Base-by-base conservation (phyloP, 306 rosid genomes). In the Crotalaria pallida region DNA sequence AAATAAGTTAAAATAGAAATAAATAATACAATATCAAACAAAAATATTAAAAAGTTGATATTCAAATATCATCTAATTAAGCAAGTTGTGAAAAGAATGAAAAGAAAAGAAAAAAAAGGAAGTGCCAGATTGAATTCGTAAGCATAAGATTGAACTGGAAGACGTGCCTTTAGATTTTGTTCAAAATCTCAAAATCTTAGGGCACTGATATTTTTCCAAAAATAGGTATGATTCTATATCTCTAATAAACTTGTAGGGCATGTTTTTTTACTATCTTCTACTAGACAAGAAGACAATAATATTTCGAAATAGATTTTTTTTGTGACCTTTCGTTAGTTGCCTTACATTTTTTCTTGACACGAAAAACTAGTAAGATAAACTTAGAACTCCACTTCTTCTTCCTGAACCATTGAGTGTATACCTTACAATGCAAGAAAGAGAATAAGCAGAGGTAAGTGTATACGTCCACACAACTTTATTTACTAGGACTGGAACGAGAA, bases 151-250 rank as follows among this genome's bases (percentile, higher is more conserved):
- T 73, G 57, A 50, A 44, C 16, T 62, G 33, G 85, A 21, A 8
- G 41, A 34, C 66, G 58, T 41, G 71, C 63, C 48, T 62, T 13
- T 49, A 49, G 81, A 82, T 79, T 82, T 69, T 19, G 79, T 56
- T 75, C 5, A 47, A 71, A 75, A 74, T 70, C 70, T 66, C 22
- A 65, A 79, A 79, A 79, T 79, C 83, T 79, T 6, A 53, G 34
- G 31, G 81, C 33, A 71, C 81, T 29, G 79, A 79, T 82, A 26
- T 56, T 40, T 82, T 82, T 43, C 86, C 65, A 27, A 10, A 82
- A 75, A 59, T 75, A 52, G 76, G 69, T 65, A 10, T 12, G 69
- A 53, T 71, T 75, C 62, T 66, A 2, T 71, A 75, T 66, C 78
- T 15, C 59, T 10, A 74, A 16, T 59, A 45, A 71, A 79, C 74